Conservation (phyloP, 495 filamentous ascomycete genomes). For the Clavariopsis aquatica region DNA sequence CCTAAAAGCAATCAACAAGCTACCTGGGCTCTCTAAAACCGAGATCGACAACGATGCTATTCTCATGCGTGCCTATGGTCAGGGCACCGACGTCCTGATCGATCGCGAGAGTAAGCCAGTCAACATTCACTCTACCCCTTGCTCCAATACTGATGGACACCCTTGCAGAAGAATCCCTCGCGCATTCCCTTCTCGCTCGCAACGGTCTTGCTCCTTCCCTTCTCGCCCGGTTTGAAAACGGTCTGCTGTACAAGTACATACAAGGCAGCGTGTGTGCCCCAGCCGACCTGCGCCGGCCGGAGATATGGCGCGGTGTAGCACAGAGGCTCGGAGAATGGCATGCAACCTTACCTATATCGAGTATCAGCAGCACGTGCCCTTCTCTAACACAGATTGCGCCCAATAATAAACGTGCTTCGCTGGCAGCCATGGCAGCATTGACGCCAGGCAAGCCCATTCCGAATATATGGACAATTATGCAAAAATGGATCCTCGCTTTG, state of each 20-base stretch:
- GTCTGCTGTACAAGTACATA: constrained; percentile 91
- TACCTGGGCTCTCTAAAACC: constrained; percentile 70
- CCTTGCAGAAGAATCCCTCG: constrained; percentile 62
- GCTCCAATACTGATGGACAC: constrained; percentile 3
- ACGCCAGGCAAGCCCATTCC: constrained; percentile 50
- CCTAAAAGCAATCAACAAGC: constrained; percentile 81
- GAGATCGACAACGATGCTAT: constrained; percentile 84
- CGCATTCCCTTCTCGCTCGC: constrained; percentile 73
- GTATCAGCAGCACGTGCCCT: constrained; percentile 40
- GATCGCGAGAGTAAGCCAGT: constrained; percentile 81
- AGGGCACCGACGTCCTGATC: constrained; percentile 92
- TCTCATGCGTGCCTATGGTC: constrained; percentile 89
- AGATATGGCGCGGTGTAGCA: constrained; percentile 82
- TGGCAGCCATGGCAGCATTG: constrained; percentile 28
- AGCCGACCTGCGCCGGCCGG: constrained; percentile 66
- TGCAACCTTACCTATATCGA: constrained; percentile 63
- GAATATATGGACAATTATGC: constrained; percentile 90
- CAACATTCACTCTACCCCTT: not conserved
- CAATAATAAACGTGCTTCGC: constrained; percentile 29
- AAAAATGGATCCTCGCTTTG: constrained; percentile 90
- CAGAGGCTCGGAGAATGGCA: constrained; percentile 89
- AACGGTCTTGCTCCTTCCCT: constrained; percentile 80
- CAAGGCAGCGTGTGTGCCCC: constrained; percentile 76
- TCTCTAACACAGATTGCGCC: constrained; percentile 11
- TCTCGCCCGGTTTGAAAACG: constrained; percentile 92